Evolutionary conservation across 306 rosid species (phyloP).

Genomic region (Dalbergia cultrata): DNA sequence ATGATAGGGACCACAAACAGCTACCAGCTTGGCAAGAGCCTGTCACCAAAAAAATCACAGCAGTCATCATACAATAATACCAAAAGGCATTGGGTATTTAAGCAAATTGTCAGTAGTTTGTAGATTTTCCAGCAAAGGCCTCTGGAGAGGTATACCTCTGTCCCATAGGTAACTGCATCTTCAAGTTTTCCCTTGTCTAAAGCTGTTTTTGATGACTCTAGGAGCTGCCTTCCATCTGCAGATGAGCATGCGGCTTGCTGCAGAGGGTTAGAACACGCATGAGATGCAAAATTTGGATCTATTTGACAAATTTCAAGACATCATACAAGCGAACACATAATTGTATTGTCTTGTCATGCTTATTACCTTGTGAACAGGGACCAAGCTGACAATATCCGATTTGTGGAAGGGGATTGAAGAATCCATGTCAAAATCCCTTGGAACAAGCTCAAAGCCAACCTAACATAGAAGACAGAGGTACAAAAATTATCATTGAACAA

Average conservation of each 20-base stretch:
- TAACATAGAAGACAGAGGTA: constrained; percentile 34
- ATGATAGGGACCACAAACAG: constrained; percentile 95
- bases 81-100: constrained; percentile 25
- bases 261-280: constrained; percentile 47
- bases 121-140: constrained; percentile 23
- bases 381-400: constrained; percentile 81
- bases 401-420: constrained; percentile 76
- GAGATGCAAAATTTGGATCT: constrained; percentile 40
- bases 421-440: constrained; percentile 87
- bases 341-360: constrained; percentile 33
- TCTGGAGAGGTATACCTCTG: constrained; percentile 64
- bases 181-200: constrained; percentile 95
- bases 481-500: constrained; percentile 42
- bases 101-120: constrained; percentile 34
- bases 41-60: constrained; percentile 48
- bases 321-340: constrained; percentile 1
- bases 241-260: constrained; percentile 99
- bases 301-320: constrained; percentile 22
- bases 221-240: constrained; percentile 97
- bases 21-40: constrained; percentile 93
- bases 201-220: constrained; percentile 98
- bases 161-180: constrained; percentile 86
- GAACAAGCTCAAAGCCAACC: constrained; percentile 91
- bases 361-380: constrained; percentile 86
- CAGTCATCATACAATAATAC: constrained; percentile 14